Evolutionary conservation across 2,329 filamentous ascomycete species (phyloP).

Genomic region (Hymenoscyphus occultus): DNA sequence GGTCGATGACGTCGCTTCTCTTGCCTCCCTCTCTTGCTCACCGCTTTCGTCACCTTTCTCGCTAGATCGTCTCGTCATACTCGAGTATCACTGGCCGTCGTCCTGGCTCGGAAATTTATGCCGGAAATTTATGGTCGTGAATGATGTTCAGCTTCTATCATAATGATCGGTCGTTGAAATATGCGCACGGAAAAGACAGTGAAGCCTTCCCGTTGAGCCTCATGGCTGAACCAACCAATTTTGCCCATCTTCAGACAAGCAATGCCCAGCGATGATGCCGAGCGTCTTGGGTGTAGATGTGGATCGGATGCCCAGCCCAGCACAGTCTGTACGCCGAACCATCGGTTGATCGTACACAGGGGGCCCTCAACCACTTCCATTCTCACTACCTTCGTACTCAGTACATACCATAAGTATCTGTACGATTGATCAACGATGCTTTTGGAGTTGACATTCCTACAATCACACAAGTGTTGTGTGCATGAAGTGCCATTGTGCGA

Average conservation of each 20-base stretch:
- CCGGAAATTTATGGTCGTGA: not conserved
- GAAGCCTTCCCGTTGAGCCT: conserved; percentile 2
- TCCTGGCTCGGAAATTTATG: not conserved
- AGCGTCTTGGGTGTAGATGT: not conserved
- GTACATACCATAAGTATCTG: too few relatives aligned
- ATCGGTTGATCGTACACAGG: not conserved
- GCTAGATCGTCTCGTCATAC: not conserved
- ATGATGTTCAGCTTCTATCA: not conserved
- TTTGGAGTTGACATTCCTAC: too few relatives aligned
- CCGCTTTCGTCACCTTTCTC: too few relatives aligned
- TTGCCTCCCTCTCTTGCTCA: too few relatives aligned
- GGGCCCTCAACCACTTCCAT: too few relatives aligned
- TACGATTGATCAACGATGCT: too few relatives aligned
- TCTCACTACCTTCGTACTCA: too few relatives aligned
- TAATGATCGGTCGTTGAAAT: not conserved
- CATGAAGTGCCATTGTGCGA: too few relatives aligned
- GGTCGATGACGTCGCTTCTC: not conserved
- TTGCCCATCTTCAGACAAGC: not conserved
- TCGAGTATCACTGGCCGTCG: too few relatives aligned
- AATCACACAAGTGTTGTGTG: too few relatives aligned
- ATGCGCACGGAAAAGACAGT: not conserved
- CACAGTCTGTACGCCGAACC: not conserved
- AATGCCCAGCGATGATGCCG: not conserved
- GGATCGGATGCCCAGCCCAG: not conserved
- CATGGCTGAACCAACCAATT: not conserved